phyloP scores from a whole-genome alignment of 1,139 yeast species.

The Taiozyma sp. region DNA sequence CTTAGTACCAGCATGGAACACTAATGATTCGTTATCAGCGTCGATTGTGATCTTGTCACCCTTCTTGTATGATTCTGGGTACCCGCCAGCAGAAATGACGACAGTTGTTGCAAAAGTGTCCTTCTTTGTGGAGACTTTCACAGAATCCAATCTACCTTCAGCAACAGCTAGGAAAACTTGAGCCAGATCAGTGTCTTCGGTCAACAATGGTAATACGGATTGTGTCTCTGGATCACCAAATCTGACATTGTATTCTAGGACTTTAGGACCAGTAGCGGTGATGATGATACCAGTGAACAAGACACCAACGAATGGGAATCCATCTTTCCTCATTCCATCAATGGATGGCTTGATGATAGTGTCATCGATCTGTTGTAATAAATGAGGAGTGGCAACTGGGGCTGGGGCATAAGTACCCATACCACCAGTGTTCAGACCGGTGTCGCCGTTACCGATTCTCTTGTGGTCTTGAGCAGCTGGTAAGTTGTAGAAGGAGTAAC shows the following conservation, averaged over 20 bases:
- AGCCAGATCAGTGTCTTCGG: slow-evolving; percentile 84
- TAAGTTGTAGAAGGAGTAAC: slow-evolving; percentile 83
- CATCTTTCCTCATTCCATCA: slow-evolving; percentile 95
- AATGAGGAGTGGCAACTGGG: slow-evolving; percentile 81
- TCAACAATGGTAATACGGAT: slow-evolving; percentile 83
- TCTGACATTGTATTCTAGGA: slow-evolving; percentile 93
- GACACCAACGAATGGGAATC: slow-evolving; percentile 93
- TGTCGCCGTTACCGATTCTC: slow-evolving; percentile 89
- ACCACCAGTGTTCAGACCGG: slow-evolving; percentile 97
- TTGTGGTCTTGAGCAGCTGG: slow-evolving; percentile 99
- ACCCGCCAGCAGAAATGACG: slow-evolving; percentile 96
- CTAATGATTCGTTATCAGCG: slow-evolving; percentile 36
- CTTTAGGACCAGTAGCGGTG: slow-evolving; percentile 82
- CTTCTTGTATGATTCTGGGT: slow-evolving; percentile 82
- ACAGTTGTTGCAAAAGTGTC: slow-evolving; percentile 81
- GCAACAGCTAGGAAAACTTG: slow-evolving; percentile 92
- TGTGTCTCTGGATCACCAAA: slow-evolving; percentile 99
- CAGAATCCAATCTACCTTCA: slow-evolving; percentile 90
- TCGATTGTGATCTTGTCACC: slow-evolving; percentile 76
- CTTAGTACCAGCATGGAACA: slow-evolving; percentile 94
- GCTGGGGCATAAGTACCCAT: slow-evolving; percentile 99
- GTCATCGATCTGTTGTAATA: slow-evolving; percentile 65
- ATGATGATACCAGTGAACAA: slow-evolving; percentile 97
- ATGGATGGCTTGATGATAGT: slow-evolving; percentile 85
- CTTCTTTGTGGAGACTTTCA: slow-evolving; percentile 56